Conservation (phyloP, 768 basidiomycete genomes). For the Kwoniella sp. region DNA sequence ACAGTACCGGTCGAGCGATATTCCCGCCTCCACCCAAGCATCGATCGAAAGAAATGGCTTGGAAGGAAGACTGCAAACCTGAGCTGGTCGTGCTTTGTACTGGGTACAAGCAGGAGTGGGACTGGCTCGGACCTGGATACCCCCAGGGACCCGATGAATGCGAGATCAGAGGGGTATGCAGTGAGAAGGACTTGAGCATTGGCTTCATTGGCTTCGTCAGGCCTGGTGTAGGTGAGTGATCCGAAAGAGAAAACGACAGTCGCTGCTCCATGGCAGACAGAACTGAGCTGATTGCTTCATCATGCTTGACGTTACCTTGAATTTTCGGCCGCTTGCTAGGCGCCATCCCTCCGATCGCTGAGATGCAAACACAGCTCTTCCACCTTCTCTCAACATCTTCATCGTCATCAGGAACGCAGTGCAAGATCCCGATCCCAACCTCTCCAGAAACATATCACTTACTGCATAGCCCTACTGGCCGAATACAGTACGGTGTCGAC, state of each 20-base stretch:
- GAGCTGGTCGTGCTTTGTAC: slow-evolving; percentile 42
- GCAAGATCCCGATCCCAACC: slow-evolving; percentile 58
- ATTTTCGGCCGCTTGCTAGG: slow-evolving; percentile 23
- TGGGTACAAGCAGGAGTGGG: slow-evolving; percentile 57
- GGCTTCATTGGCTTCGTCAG: slow-evolving; percentile 66
- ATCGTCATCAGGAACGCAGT: background rate
- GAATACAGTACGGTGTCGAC: slow-evolving; percentile 68
- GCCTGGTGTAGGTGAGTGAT: slow-evolving; percentile 63
- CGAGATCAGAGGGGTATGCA: slow-evolving; percentile 45
- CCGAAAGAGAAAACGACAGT: background rate
- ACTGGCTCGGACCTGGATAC: slow-evolving; percentile 51
- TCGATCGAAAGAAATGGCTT: slow-evolving; percentile 56
- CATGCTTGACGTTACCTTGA: background rate
- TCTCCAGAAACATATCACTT: slow-evolving; percentile 63
- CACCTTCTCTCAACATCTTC: slow-evolving; percentile 60
- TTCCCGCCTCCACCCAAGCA: slow-evolving; percentile 58
- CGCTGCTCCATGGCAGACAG: background rate
- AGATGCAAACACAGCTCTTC: slow-evolving; percentile 67
- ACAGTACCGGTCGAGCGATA: slow-evolving; percentile 59
- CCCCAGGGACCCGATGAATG: slow-evolving; percentile 48
- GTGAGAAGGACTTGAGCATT: slow-evolving; percentile 59
- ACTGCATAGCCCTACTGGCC: slow-evolving; percentile 60
- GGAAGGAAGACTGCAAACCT: slow-evolving; percentile 43
- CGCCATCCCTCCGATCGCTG: slow-evolving; percentile 65
- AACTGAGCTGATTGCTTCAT: background rate